Base-by-base conservation (phyloP, 2,329 filamentous ascomycete species). In the Elsinoe necatrix region DNA sequence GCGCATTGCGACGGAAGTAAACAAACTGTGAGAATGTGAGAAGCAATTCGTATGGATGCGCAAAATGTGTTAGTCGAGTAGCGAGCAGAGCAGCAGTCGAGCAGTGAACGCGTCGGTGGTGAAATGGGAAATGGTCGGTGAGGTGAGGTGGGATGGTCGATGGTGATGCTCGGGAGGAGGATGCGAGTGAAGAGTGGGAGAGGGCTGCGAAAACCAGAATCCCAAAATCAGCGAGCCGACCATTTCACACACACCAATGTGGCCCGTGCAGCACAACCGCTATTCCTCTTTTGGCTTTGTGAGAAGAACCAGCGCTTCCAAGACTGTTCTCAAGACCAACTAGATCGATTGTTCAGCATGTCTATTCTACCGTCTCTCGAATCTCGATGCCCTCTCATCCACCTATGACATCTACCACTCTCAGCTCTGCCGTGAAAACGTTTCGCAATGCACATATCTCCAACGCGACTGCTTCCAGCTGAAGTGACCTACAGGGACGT, bases 1-100 rank as follows among this genome's bases (percentile, higher is more conserved):
- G 48, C 48, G 48, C 48, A 52, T 52, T 39, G 48, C 48, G 48
- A 52, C 48, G 34, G 48, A 12, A 27, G 48, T n/a, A 39, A 37
- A 52, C 48, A 35, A 39, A 27, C 48, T 39, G 48, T 37, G 48
- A 35, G 12, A 39, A 35, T 25, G 48, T 52, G 20, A 52, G 48
- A 52, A 16, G 14, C 25, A n/a, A 52, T 52, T 34, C 48, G 25
- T 12, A 12, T 39, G 29, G 9, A 21, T 29, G 31, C 48, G 31
- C 48, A 29, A 35, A 16, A 8, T 39, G 48, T 25, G 43, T n/a
- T 20, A 34, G 25, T 52, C 18, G 20, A 39, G 21, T 7, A 18
- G 34, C 12, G 16, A 27, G 16, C 31, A 39, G 29, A 12, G 29
- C 48, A 52, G 31, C 34, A n/a, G 48, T 52, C 48, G 48, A 52